Evolutionary conservation across 805 yeast genomes (phyloP), one percentile per base, ranked within the genome.

Genomic region (Starmerella powellii): DNA sequence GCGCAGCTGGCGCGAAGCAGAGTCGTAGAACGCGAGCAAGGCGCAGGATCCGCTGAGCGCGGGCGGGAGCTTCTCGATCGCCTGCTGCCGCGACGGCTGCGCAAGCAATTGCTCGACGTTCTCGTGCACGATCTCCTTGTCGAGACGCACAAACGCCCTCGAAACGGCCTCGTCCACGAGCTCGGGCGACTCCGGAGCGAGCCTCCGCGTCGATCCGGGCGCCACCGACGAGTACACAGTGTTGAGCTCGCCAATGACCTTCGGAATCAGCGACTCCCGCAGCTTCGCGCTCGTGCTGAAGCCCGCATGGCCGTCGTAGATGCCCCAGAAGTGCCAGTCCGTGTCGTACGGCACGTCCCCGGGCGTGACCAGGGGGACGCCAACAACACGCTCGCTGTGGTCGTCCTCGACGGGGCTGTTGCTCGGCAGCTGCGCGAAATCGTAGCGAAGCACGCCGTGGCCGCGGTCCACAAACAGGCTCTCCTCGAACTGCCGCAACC

Each of bases 41-140:
- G 94, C 96, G 65, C 98, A 91, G 1, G 96, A 80, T 0, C 98
- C 98, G 2, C 94, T 80, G 32, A 93, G 69, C 2, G 97, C 98
- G 4, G 98, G 95, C 72, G 88, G 78, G 53, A 82, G 68, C 47
- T 77, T 61, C 57, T 78, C 84, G 1, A 87, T 76, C 23, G 84
- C 78, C 38, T 70, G 70, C 47, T 70, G 67, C 54, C 74, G 73
- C 42, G 72, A 68, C 46, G 86, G 84, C 46, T 76, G 72, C 30
- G 71, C 72, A 46, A 91, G 72, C 37, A 91, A 66, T 49, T 71
- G 72, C 42, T 74, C 76, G 40, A 91, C 74, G 34, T 83, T 75
- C 44, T 78, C 75, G 56, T 78, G 72, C 19, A 87, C 91, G 48
- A 91, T 78, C 51, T 85, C 93, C 53, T 85, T 78, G 60, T 91